phyloP scores from a whole-genome alignment of 306 rosid species.

The Carpinus viminea region DNA sequence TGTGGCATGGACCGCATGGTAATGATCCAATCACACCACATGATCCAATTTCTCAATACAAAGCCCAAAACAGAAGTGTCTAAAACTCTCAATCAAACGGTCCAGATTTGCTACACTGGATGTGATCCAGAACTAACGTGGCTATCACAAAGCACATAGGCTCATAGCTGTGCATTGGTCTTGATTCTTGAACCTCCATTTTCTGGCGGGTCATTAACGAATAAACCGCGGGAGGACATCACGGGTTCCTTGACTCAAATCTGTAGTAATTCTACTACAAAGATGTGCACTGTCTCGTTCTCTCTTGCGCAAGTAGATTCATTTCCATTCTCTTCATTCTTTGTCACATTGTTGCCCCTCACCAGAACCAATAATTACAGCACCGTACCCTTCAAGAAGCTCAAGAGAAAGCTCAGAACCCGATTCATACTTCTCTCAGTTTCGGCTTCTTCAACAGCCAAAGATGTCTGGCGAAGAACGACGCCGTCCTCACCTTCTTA shows the following conservation, averaged over 20 bases:
- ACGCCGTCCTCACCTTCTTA: constrained; percentile 25
- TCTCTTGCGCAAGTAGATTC: constrained; percentile 21
- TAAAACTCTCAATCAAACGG: too few species aligned
- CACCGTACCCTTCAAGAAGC: constrained; percentile 15
- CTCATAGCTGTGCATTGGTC: neutral
- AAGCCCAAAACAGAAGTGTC: too few species aligned
- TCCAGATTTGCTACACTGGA: too few species aligned
- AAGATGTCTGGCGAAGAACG: constrained; percentile 66
- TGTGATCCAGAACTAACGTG: too few species aligned
- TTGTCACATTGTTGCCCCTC: constrained; percentile 23
- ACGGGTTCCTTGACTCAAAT: neutral
- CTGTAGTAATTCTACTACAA: neutral
- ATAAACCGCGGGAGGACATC: neutral
- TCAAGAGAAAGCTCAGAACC: constrained; percentile 15
- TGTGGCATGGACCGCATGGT: too few species aligned
- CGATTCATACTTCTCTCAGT: constrained; percentile 6
- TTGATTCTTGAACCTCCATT: neutral
- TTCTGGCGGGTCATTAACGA: constrained; percentile 1
- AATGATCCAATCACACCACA: too few species aligned
- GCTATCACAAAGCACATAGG: too few species aligned
- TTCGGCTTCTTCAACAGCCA: constrained; percentile 34
- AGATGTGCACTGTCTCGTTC: constrained; percentile 38
- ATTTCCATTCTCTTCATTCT: constrained; percentile 27
- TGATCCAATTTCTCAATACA: too few species aligned
- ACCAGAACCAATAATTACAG: constrained; percentile 17